Evolutionary conservation across 345 rosid species (phyloP), one percentile per base, ranked within the genome.

Genomic region (Citrus sp.): DNA sequence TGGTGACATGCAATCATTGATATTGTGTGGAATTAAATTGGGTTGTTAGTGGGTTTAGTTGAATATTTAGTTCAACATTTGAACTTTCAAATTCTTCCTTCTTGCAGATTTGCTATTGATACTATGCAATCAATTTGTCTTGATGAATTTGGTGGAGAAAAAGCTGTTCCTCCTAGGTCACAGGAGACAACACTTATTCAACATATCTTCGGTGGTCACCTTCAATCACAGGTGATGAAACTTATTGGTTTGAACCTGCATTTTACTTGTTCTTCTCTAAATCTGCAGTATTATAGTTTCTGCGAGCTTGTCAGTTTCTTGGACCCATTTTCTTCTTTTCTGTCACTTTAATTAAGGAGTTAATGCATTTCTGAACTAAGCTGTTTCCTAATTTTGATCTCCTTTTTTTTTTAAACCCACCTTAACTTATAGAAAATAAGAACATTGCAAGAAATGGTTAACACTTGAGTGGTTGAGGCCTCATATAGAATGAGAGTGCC

Each of bases 51-150:
- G 32, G 24, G 10, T 72, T 71, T 66, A 40, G 49, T 61, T 66
- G 55, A 27, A 54, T 30, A 38, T 19, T 28, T 71, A 71, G 37
- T 34, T 42, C 64, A 24, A 67, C 61, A 62, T 22, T 32, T 7
- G 63, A 22, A 12, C 21, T 49, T 76, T 42, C 10, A 6, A 75
- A n/a, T n/a, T 34, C 60, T 59, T 68, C 63, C 80, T 64, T 34
- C 32, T 63, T 87, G 80, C 78, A 95, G 99, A 88, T 87, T 88
- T 87, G 97, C 97, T 38, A 90, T 96, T 82, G 99, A 96, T 75
- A 91, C 89, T 4, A 96, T 96, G 99, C 99, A 96, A 85, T 93
- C 93, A 64, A 94, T 85, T 76, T 96, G 97, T 84, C 97, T 96
- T 34, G 97, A 92, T 78, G 99, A 94, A 85, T 92, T 90, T 40